phyloP scores from a whole-genome alignment of 495 filamentous ascomycete genomes.

The Parmelia sp. region DNA sequence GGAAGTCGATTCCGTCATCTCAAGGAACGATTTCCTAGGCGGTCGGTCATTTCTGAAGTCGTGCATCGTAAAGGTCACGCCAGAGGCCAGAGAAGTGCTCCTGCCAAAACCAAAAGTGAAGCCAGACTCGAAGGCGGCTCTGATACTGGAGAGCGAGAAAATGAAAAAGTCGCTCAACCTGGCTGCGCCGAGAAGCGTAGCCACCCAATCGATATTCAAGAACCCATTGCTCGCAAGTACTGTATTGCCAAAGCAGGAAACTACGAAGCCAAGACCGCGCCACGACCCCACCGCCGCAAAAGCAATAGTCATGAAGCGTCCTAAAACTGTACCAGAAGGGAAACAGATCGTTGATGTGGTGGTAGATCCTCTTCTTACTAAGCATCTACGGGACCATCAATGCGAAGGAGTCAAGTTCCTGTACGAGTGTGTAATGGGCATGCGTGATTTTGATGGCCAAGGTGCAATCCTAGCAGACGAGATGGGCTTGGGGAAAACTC shows the following conservation, averaged over 20 bases:
- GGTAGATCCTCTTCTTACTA: constrained; percentile 63
- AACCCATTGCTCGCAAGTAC: constrained; percentile 54
- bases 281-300: constrained; percentile 57
- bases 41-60: constrained; percentile 44
- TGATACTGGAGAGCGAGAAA: constrained; percentile 18
- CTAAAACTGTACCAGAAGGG: constrained; percentile 48
- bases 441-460: constrained; percentile 62
- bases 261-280: constrained; percentile 49
- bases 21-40: constrained; percentile 58
- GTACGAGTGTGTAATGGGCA: constrained; percentile 82
- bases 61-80: constrained; percentile 19
- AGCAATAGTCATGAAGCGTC: constrained; percentile 67
- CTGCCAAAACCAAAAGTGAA: neutral
- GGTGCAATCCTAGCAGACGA: constrained; percentile 77
- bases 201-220: constrained; percentile 38
- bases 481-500: constrained; percentile 76
- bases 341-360: constrained; percentile 74
- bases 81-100: constrained; percentile 15
- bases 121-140: constrained; percentile 16
- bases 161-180: constrained; percentile 22
- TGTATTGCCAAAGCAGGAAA: constrained; percentile 40
- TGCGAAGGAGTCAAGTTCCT: constrained; percentile 71
- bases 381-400: constrained; percentile 67
- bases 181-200: constrained; percentile 27
- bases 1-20: constrained; percentile 61